A percentile compares a stretch with the other conserved stretches of the same genome.
phyloP scores from a whole-genome alignment of 2,329 filamentous ascomycete species.

The Cladosporium oxysporum region DNA sequence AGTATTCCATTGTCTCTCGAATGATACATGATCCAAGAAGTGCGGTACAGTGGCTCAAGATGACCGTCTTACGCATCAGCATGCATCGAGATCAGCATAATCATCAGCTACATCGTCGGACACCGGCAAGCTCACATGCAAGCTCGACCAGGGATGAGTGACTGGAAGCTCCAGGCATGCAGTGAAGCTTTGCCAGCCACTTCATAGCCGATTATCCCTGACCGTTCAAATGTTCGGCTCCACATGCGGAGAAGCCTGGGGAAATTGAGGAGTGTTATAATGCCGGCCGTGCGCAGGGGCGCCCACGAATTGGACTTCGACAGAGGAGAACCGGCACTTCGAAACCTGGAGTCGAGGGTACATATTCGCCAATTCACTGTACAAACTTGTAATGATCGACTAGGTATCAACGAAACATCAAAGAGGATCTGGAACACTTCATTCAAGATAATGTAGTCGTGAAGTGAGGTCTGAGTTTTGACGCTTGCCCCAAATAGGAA shows the following conservation, averaged over 20 bases:
- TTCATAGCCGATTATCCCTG: background rate
- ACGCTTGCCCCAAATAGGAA: background rate
- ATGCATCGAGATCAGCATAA: background rate
- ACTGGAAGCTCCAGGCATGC: slow-evolving; percentile 11
- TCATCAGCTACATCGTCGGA: background rate
- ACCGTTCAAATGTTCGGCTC: slow-evolving; percentile 6
- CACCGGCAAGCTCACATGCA: background rate
- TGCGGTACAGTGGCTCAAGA: background rate
- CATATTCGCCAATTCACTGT: no score
- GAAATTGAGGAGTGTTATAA: background rate
- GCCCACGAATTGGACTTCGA: background rate
- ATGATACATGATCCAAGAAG: background rate
- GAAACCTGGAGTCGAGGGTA: no score
- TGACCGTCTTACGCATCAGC: background rate
- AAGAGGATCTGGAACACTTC: background rate
- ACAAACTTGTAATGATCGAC: background rate
- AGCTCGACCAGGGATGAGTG: background rate
- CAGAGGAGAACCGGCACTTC: no score
- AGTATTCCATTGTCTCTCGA: background rate
- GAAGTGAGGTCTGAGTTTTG: background rate
- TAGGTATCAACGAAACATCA: background rate
- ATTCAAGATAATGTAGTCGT: background rate
- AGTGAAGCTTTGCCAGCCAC: slow-evolving; percentile 9
- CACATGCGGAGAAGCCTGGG: background rate
- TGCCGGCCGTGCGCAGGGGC: no score